Base-by-base conservation (phyloP, 1,284 basidiomycete species). In the Crepidotus sp. region DNA sequence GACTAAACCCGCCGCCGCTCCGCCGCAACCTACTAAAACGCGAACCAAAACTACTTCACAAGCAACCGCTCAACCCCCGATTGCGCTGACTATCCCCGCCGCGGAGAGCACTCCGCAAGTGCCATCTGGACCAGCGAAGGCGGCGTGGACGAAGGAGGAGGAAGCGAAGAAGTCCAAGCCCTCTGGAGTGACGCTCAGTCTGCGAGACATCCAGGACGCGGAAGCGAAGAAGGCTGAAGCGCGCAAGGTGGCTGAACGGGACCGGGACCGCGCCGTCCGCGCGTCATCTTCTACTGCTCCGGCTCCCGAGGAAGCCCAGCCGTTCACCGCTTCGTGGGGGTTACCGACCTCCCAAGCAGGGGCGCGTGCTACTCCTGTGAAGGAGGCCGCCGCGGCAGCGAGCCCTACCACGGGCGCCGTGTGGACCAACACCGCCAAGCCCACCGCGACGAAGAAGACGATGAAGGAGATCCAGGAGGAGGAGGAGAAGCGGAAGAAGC, bases 391-490 rank as follows among this genome's bases (percentile, higher is more conserved):
- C 30, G 57, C 70, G 4, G 14, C 40, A 14, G 36, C 38, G 3
- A 52, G 59, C 31, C 53, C 68, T 13, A 29, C 61, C 19, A 48
- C 59, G 3, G 34, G 62, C 8, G 71, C 76, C 5, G 84, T 84
- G 18, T 88, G 85, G 84, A 83, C 81, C 7, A 77, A 70, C 41
- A 60, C 76, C 10, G 60, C 65, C 1, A 77, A 82, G 53, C 52
- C 69, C 4, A 59, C 67, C 4, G 63, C 69, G 3, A 68, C 78
- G 6, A 95, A 93, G 69, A 97, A 94, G 74, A 89, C 89, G 2
- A 85, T 98, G 80, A 96, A 94, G 70, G 93, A 98, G 68, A 98
- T 98, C 36, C 91, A 97, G 62, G 93, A 98, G 62, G 95, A 98
- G 58, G 95, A 99, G 61, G 86, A 96, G 66, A 76, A 69, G 53